Conservation (phyloP, 352 stramenopile genomes). For the Pythium apleroticum region DNA sequence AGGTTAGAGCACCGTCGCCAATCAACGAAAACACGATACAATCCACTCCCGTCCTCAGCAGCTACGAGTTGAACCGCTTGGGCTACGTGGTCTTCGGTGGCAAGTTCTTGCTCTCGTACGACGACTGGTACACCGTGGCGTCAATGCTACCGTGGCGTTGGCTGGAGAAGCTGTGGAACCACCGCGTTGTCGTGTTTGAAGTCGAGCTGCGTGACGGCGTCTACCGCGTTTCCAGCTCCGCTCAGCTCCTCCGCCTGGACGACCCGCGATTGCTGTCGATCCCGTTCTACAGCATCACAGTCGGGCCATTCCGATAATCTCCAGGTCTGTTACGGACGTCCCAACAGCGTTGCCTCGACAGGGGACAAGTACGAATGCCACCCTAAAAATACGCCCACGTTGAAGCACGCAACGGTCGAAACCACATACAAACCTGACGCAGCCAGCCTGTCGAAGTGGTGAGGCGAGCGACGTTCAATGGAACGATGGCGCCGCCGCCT, state of each 20-base stretch:
- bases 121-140: conserved; percentile 24
- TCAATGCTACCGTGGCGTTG: conserved; percentile 10
- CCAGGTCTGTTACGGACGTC: too few relatives aligned
- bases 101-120: conserved; percentile 15
- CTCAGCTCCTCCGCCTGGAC: conserved; percentile 3
- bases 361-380: too few relatives aligned
- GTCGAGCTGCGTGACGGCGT: neutral
- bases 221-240: neutral
- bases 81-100: conserved; percentile 20
- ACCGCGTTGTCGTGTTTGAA: conserved; percentile 15
- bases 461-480: neutral
- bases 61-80: conserved; percentile 19
- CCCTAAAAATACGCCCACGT: neutral
- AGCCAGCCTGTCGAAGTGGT: neutral
- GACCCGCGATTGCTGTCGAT: conserved; percentile 1
- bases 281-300: conserved; percentile 4
- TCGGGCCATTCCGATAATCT: neutral
- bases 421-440: neutral
- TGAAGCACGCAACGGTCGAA: conserved; percentile 1
- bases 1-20: too few relatives aligned
- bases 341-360: too few relatives aligned
- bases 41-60: conserved; percentile 1
- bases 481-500: conserved; percentile 12
- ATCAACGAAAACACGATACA: too few relatives aligned
- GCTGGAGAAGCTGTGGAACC: conserved; percentile 23